phyloP scores from a whole-genome alignment of 1,139 yeast species.

The Ashbya aceris region DNA sequence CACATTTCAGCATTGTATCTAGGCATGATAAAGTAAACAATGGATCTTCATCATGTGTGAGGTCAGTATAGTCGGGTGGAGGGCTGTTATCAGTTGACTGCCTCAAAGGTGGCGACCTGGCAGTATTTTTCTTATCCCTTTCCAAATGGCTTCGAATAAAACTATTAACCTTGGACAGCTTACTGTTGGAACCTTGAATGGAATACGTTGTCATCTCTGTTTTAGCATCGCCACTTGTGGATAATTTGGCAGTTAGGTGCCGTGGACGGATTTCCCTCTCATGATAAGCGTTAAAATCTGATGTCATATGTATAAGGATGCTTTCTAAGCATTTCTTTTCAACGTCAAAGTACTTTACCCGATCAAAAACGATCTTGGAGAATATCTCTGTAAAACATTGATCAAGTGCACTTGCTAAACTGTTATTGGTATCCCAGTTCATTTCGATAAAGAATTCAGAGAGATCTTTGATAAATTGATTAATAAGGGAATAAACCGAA shows the following conservation, averaged over 20 bases:
- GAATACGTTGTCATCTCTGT: constrained; percentile 18
- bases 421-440: constrained; percentile 39
- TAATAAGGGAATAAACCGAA: constrained; percentile 49
- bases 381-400: constrained; percentile 67
- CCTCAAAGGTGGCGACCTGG: constrained; percentile 26
- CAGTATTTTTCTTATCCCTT: constrained; percentile 20
- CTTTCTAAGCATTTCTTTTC: constrained; percentile 69
- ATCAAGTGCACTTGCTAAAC: constrained; percentile 48
- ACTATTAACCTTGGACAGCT: constrained; percentile 31
- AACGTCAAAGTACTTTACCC: constrained; percentile 51
- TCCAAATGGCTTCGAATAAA: constrained; percentile 37
- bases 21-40: constrained; percentile 40
- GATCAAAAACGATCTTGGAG: constrained; percentile 58
- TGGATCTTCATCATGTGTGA: constrained; percentile 28
- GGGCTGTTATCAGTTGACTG: constrained; percentile 6
- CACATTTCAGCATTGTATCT: constrained; percentile 57
- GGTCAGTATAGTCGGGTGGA: constrained; percentile 7
- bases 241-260: constrained; percentile 35
- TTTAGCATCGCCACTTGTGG: constrained; percentile 13
- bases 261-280: constrained; percentile 44
- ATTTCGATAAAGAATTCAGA: constrained; percentile 43
- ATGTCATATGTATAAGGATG: constrained; percentile 42
- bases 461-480: constrained; percentile 57
- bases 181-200: constrained; percentile 18
- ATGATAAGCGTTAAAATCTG: constrained; percentile 42